Percentiles rank a stretch among this genome's conserved stretches.
These are phyloP conservation scores for Colletotrichum theobromicola DNA, from an alignment of 2,329 filamentous ascomycete genomes.

Conservation along the genomic window DNA sequence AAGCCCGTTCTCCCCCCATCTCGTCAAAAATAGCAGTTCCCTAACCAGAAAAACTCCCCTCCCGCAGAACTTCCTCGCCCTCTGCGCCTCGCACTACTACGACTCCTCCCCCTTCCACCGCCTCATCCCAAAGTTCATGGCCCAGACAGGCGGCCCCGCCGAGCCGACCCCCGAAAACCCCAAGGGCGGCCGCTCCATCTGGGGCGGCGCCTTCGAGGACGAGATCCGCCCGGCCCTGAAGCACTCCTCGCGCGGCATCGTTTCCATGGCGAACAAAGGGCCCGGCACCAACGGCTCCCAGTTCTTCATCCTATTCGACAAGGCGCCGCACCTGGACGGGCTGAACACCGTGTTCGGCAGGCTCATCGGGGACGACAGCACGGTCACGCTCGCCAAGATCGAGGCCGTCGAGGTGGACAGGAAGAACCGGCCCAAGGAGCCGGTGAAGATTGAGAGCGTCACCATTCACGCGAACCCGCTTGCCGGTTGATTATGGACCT, in stretches of 20 bases:
- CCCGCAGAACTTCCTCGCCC: slow-evolving; percentile 80
- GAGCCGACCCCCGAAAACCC: slow-evolving; percentile 60
- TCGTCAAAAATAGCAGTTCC: background rate
- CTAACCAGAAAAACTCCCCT: slow-evolving; percentile 14
- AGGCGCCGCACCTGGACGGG: slow-evolving; percentile 81
- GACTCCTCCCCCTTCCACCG: slow-evolving; percentile 79
- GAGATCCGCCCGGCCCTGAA: slow-evolving; percentile 76
- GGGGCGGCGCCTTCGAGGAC: slow-evolving; percentile 76
- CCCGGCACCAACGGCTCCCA: slow-evolving; percentile 77
- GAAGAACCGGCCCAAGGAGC: slow-evolving; percentile 75
- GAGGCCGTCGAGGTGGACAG: slow-evolving; percentile 77
- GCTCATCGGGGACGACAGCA: slow-evolving; percentile 68
- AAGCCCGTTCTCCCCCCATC: slow-evolving; percentile 27
- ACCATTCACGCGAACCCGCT: slow-evolving; percentile 83
- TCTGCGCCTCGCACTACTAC: slow-evolving; percentile 83
- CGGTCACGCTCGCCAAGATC: slow-evolving; percentile 71
- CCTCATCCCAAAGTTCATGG: slow-evolving; percentile 81
- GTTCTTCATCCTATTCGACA: slow-evolving; percentile 81
- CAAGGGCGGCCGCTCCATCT: slow-evolving; percentile 76
- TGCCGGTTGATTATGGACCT: slow-evolving; percentile 53
- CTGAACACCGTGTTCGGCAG: slow-evolving; percentile 86
- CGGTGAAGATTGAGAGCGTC: slow-evolving; percentile 69
- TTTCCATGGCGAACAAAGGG: slow-evolving; percentile 83
- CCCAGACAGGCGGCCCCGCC: slow-evolving; percentile 74
- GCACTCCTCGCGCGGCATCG: slow-evolving; percentile 71